Evolutionary conservation across 2,329 filamentous ascomycete species (phyloP).

Genomic region (Stagonosporopsis cucurbitacearum): DNA sequence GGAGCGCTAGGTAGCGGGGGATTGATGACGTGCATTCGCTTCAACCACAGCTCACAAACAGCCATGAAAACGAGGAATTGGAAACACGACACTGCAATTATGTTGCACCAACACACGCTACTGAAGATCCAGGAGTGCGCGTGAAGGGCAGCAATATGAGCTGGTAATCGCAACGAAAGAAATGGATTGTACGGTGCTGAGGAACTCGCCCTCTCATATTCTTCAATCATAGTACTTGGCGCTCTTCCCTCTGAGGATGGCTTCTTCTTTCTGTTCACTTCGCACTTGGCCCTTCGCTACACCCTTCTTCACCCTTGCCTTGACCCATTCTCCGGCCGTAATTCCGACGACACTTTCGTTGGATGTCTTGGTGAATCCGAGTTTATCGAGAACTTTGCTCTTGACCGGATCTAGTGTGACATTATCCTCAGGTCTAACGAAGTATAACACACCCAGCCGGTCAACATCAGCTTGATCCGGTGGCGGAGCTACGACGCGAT

Average conservation of each 20-base stretch:
- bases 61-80: too few species aligned
- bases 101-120: too few species aligned
- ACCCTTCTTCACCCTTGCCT: slow-evolving; percentile 23
- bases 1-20: slow-evolving; percentile 1
- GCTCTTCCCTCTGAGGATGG: slow-evolving; percentile 20
- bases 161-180: not conserved
- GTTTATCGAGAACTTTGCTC: slow-evolving; percentile 22
- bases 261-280: slow-evolving; percentile 23
- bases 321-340: slow-evolving; percentile 28
- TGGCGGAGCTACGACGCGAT: slow-evolving; percentile 58
- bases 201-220: not conserved
- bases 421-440: slow-evolving; percentile 25
- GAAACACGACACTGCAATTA: not conserved
- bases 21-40: not conserved
- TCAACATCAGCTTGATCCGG: slow-evolving; percentile 57
- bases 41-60: not conserved
- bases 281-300: slow-evolving; percentile 16
- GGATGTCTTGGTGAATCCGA: slow-evolving; percentile 18
- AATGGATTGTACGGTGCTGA: too few species aligned
- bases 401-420: slow-evolving; percentile 19
- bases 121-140: too few species aligned
- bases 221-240: slow-evolving; percentile 24
- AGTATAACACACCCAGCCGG: slow-evolving; percentile 30
- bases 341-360: slow-evolving; percentile 22
- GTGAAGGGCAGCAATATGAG: not conserved